phyloP scores from a whole-genome alignment of 176 grass and related monocot species.

The Avena atlantica region DNA sequence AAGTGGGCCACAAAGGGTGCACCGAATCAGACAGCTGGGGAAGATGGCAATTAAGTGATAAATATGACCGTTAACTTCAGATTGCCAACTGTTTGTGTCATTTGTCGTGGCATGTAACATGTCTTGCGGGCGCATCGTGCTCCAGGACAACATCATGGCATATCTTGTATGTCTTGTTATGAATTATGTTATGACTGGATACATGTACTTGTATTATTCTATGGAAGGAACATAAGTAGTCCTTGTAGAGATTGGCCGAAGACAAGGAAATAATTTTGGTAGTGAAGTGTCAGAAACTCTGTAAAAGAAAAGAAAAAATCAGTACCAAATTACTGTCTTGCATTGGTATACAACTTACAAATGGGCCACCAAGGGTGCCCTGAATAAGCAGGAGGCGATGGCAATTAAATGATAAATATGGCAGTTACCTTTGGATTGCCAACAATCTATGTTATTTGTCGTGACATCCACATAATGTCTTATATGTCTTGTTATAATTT shows the following conservation, averaged over 20 bases:
- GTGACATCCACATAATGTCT: not conserved
- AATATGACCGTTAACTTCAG: not conserved
- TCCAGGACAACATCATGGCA: not conserved
- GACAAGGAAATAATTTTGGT: too few species aligned
- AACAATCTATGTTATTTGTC: not conserved
- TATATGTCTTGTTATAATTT: not conserved
- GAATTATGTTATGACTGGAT: not conserved
- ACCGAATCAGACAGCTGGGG: not conserved
- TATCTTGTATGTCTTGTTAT: not conserved
- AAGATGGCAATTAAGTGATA: not conserved
- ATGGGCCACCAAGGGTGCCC: not conserved
- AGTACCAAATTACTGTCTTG: too few species aligned
- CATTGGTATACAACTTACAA: not conserved
- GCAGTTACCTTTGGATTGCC: not conserved
- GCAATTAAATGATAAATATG: not conserved
- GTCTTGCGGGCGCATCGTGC: not conserved
- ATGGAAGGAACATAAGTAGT: too few species aligned
- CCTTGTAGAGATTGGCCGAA: too few species aligned
- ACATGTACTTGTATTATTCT: not conserved
- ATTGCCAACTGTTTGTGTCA: not conserved
- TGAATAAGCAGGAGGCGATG: not conserved
- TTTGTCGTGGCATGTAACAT: not conserved
- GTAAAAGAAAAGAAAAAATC: too few species aligned
- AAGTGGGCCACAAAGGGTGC: not conserved
- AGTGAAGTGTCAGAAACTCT: too few species aligned